Base-by-base conservation (phyloP, 257 asterid species). In the Cordia subcordata region DNA sequence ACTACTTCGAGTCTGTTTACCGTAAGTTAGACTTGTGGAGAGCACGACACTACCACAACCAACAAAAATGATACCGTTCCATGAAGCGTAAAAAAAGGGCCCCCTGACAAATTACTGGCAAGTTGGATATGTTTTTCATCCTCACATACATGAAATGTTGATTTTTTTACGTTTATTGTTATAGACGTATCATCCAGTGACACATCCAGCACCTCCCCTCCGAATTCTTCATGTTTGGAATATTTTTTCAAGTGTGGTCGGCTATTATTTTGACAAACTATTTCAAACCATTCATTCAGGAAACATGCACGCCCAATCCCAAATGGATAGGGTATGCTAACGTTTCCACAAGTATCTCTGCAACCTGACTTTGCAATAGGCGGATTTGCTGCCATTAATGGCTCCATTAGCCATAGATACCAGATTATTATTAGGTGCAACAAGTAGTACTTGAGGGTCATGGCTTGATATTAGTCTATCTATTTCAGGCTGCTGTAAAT, bases 1-100 rank as follows among this genome's bases (percentile, higher is more conserved):
- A 8, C 44, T n/a, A n/a, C n/a, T n/a, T n/a, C n/a, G n/a, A n/a
- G n/a, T n/a, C n/a, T n/a, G n/a, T n/a, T n/a, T n/a, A n/a, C n/a
- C n/a, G n/a, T n/a, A n/a, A 39, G 9, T 17, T 19, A 5, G 44
- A 39, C 23, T 1, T 19, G 11, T 19, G 10, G 1, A 50, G 4
- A 50, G 20, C 55, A 50, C n/a, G 12, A 11, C 55, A 21, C 8
- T 51, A 21, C 57, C 57, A 52, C 57, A 19, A 18, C 57, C 57
- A 20, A 52, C 37, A 0, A 52, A 13, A 8, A 22, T 20, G 5
- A 52, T 11, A 17, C 13, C 18, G 37, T 39, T 39, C 9, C 12
- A n/a, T n/a, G n/a, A 39, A 39, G 13, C 18, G 13, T 0, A 9
- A 14, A 0, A 10, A 52, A 52, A 52, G 57, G 57, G 57, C 15